Evolutionary conservation across 139 green algal species (phyloP).

Genomic region (Micromonas pusilla): DNA sequence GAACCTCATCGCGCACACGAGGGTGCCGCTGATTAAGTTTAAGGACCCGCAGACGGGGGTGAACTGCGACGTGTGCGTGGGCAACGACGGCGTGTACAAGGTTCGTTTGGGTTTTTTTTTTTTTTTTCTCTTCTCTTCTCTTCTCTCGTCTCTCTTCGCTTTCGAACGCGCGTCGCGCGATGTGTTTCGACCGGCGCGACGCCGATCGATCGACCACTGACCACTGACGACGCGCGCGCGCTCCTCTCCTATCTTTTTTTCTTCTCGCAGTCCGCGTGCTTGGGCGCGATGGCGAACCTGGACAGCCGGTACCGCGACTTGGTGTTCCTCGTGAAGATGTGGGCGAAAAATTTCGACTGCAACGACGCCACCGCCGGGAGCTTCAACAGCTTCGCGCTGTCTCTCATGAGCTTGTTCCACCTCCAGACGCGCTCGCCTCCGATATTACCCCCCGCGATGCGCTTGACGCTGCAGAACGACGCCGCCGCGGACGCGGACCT

Average conservation of each 20-base stretch:
- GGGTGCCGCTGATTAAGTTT: constrained; percentile 40
- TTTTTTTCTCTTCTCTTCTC: too few species aligned
- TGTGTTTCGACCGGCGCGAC: too few species aligned
- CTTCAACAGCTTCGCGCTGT: constrained; percentile 39
- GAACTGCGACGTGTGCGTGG: constrained; percentile 36
- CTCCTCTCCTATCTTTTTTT: too few species aligned
- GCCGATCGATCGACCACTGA: too few species aligned
- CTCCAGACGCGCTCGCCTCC: constrained; percentile 21
- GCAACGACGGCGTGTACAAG: constrained; percentile 31
- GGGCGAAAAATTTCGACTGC: constrained; percentile 33
- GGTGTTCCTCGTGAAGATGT: constrained; percentile 34
- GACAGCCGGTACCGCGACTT: constrained; percentile 4
- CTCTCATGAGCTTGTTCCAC: constrained; percentile 30
- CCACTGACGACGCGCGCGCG: too few species aligned
- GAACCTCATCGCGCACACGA: constrained; percentile 29
- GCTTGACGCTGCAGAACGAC: not conserved
- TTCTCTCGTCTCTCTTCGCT: too few species aligned
- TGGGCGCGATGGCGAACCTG: constrained; percentile 2
- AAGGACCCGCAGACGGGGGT: constrained; percentile 30
- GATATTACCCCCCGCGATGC: constrained; percentile 4
- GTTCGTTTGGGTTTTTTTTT: too few species aligned
- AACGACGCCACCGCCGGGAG: constrained; percentile 33
- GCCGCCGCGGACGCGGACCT: not conserved
- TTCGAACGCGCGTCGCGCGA: too few species aligned
- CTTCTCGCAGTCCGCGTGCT: too few species aligned